Conservation (phyloP, 2,329 filamentous ascomycete species). For the Aspergillus brunneoviolaceus region DNA sequence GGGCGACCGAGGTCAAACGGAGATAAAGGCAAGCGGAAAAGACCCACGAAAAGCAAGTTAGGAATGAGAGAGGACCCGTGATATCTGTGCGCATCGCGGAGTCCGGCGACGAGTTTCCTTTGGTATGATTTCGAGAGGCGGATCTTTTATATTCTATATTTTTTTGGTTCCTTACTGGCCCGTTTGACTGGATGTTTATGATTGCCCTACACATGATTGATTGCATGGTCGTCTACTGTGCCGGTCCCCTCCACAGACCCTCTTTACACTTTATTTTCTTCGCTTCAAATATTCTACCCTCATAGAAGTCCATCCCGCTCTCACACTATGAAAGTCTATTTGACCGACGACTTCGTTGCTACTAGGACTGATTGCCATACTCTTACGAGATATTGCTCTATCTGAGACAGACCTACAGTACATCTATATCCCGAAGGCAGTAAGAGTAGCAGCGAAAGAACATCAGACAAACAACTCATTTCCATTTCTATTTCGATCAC, state of each 20-base stretch:
- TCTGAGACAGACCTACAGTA: no score
- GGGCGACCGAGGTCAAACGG: constrained; percentile 85
- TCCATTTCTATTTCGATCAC: background rate
- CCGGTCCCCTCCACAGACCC: background rate
- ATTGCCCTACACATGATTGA: constrained; percentile 29
- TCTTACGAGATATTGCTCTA: no score
- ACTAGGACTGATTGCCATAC: no score
- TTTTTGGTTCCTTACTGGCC: constrained; percentile 31
- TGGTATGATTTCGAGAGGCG: constrained; percentile 22
- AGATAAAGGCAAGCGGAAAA: constrained; percentile 47
- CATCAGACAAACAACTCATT: background rate
- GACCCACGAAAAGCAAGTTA: background rate
- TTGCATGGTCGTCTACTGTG: constrained; percentile 10
- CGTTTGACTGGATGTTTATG: constrained; percentile 27
- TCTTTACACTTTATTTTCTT: constrained; percentile 9
- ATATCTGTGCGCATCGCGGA: constrained; percentile 15
- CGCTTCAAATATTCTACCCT: constrained; percentile 10
- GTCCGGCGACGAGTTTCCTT: constrained; percentile 30
- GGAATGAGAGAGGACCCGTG: constrained; percentile 9
- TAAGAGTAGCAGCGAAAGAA: background rate
- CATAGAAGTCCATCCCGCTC: background rate
- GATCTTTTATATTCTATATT: constrained; percentile 24
- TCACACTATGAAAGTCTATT: background rate
- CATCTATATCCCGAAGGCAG: no score
- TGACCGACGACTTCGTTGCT: background rate